Conservation (phyloP, 1,284 basidiomycete species). For the Entoloma clypeatum region DNA sequence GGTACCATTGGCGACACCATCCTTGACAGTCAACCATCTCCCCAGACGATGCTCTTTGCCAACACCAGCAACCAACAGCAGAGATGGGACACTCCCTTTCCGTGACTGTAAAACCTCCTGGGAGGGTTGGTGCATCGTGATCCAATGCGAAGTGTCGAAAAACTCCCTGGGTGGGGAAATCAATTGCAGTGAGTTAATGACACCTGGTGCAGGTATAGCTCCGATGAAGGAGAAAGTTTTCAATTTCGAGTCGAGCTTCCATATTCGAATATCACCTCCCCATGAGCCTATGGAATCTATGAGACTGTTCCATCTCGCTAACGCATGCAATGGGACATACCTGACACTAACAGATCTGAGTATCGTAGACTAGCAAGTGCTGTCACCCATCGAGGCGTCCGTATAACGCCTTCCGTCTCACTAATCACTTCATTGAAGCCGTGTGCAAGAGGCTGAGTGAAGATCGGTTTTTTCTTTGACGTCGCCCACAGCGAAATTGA, state of each 20-base stretch:
- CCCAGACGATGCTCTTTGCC: conserved; percentile 89
- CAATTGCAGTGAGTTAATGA: conserved; percentile 90
- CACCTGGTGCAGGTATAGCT: conserved; percentile 65
- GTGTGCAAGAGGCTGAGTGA: conserved; percentile 81
- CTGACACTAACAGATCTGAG: conserved; percentile 88
- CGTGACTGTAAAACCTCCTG: conserved; percentile 1
- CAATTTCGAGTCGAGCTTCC: conserved; percentile 79
- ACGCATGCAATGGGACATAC: conserved; percentile 34
- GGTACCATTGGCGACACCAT: conserved; percentile 65
- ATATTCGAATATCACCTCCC: conserved; percentile 86
- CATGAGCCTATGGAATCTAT: conserved; percentile 74
- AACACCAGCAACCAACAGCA: conserved; percentile 75
- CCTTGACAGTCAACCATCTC: conserved; percentile 80
- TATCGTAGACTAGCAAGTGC: conserved; percentile 79
- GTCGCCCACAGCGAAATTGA: conserved; percentile 90
- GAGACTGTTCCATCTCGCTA: conserved; percentile 13
- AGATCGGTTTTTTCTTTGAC: conserved; percentile 96
- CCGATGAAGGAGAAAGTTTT: conserved; percentile 72
- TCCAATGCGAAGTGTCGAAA: conserved; percentile 42
- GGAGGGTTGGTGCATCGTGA: conserved; percentile 14
- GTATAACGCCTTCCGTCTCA: conserved; percentile 69
- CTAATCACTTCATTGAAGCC: conserved; percentile 73
- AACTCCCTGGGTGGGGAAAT: conserved; percentile 57
- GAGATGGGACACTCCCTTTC: conserved; percentile 28
- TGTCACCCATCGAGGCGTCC: conserved; percentile 89